Evolutionary conservation across 2,329 filamentous ascomycete genomes (phyloP).

Genomic region (Aspergillus arachidicola): DNA sequence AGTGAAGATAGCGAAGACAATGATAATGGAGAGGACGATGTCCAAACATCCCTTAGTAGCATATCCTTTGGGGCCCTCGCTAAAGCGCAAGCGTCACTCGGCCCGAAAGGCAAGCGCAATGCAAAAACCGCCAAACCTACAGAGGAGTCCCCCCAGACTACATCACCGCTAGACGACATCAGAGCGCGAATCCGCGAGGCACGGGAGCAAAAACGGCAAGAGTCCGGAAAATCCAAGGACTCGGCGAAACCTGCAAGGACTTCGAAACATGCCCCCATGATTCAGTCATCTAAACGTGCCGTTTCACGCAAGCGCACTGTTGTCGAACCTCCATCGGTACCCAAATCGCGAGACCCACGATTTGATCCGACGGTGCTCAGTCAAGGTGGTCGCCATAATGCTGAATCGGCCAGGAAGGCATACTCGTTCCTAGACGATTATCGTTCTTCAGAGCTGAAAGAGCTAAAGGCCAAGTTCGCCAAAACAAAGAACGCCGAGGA

Average conservation of each 20-base stretch:
- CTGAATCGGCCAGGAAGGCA: conserved; percentile 64
- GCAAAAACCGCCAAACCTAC: conserved; percentile 18
- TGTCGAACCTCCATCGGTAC: conserved; percentile 55
- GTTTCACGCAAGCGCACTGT: conserved; percentile 81
- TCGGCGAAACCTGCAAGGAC: conserved; percentile 48
- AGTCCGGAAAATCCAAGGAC: conserved; percentile 29
- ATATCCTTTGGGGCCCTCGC: conserved; percentile 91
- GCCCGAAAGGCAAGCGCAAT: conserved; percentile 39
- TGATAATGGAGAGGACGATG: conserved; percentile 37
- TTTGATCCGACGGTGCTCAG: conserved; percentile 69
- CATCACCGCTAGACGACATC: conserved; percentile 41
- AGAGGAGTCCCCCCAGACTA: conserved; percentile 20
- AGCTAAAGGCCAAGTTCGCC: conserved; percentile 69
- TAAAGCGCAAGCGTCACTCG: conserved; percentile 76
- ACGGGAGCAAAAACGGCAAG: conserved; percentile 43
- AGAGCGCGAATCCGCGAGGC: conserved; percentile 44
- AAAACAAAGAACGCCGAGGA: conserved; percentile 65
- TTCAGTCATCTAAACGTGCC: conserved; percentile 78
- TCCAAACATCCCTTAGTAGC: conserved; percentile 50
- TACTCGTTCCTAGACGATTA: conserved; percentile 91
- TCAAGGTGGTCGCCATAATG: conserved; percentile 33
- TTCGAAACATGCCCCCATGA: conserved; percentile 86
- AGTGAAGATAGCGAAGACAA: conserved; percentile 44
- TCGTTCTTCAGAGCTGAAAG: conserved; percentile 76
- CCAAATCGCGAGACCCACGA: conserved; percentile 79